Percentiles rank a stretch among this genome's conserved stretches.
Conservation (phyloP, 345 rosid species). For the Syzygium aqueum region DNA sequence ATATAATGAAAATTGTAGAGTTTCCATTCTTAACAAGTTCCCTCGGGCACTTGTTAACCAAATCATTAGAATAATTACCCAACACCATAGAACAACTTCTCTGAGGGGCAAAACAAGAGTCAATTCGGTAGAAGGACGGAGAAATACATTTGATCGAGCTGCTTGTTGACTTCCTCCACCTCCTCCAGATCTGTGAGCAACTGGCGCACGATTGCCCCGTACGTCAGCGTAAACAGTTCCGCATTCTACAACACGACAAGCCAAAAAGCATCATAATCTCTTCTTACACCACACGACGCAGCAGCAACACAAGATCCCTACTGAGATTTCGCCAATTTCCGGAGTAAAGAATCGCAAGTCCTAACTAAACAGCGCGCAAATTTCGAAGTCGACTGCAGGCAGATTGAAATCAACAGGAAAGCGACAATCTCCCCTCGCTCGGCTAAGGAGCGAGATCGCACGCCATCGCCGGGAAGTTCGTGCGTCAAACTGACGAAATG, state of each 20-base stretch:
- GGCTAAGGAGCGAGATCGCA: neutral
- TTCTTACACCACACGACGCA: neutral
- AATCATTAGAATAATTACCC: neutral
- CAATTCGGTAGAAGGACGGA: neutral
- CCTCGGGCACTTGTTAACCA: neutral
- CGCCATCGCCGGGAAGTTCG: neutral
- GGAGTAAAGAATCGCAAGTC: neutral
- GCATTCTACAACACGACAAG: conserved; percentile 45
- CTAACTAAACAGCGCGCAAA: neutral
- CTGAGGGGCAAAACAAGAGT: neutral
- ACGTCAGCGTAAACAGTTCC: conserved; percentile 83
- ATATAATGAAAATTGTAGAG: neutral
- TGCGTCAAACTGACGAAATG: neutral
- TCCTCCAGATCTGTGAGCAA: conserved; percentile 94
- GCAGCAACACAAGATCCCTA: neutral
- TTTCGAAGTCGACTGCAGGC: neutral
- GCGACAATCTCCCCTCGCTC: neutral
- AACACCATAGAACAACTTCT: neutral
- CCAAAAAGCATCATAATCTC: neutral
- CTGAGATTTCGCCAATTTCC: neutral
- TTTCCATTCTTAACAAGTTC: neutral
- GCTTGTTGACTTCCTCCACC: conserved; percentile 94
- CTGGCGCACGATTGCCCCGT: conserved; percentile 87
- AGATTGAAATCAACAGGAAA: neutral
- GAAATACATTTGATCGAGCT: conserved; percentile 89